Evolutionary conservation across 176 grass and related monocot genomes (phyloP).

Genomic region (Coix lacrymajobi): DNA sequence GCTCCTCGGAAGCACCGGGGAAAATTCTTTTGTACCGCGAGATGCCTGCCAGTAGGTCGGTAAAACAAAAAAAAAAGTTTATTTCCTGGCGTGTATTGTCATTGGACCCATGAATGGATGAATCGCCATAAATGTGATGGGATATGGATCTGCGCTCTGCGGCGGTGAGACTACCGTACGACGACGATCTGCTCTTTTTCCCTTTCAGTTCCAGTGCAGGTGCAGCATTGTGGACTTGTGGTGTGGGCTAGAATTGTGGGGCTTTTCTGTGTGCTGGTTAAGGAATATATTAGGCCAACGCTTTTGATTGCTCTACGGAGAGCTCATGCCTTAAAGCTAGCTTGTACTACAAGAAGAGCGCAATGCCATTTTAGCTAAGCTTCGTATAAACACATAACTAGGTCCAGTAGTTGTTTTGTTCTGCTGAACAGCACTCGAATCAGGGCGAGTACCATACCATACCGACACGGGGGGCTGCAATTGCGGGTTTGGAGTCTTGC

Average conservation of each 20-base stretch:
- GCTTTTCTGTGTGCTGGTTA: neutral
- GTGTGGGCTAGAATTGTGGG: neutral
- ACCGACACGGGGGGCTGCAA: neutral
- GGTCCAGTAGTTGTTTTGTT: neutral
- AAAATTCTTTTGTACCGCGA: neutral
- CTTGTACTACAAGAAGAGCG: neutral
- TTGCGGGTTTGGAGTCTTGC: neutral
- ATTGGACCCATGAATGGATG: neutral
- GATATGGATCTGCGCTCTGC: neutral
- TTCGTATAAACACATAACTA: too few species aligned
- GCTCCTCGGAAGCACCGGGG: neutral
- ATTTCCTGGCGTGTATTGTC: neutral
- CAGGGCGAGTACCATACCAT: neutral
- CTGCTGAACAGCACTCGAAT: neutral
- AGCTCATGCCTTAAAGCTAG: neutral
- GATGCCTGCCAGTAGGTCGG: too few species aligned
- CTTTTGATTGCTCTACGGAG: neutral
- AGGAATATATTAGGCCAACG: neutral
- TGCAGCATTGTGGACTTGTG: too few species aligned
- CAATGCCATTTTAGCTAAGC: neutral
- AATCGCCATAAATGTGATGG: neutral
- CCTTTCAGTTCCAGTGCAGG: neutral
- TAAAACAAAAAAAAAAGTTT: neutral
- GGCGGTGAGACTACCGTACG: neutral
- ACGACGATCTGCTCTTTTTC: neutral